Conservation (phyloP, 2,329 filamentous ascomycete species). For the Pestalotiopsis sp. region DNA sequence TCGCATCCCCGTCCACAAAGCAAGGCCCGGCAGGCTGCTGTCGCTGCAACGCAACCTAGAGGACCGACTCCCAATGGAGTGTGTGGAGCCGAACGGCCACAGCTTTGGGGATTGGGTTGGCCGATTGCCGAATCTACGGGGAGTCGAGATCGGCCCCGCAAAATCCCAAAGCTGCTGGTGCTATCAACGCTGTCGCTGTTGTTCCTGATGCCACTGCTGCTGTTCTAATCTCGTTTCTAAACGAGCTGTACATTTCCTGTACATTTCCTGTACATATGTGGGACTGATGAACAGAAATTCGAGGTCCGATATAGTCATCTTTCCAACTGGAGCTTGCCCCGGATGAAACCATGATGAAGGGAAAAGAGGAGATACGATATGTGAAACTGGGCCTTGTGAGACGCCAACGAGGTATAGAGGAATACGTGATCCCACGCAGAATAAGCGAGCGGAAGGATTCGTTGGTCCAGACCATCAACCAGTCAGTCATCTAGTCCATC, state of each 20-base stretch:
- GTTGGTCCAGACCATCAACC: neutral
- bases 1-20: slow-evolving; percentile 2
- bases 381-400: neutral
- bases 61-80: slow-evolving; percentile 25
- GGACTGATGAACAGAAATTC: neutral
- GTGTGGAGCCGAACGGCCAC: slow-evolving; percentile 25
- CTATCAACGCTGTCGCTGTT: neutral
- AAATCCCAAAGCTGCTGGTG: neutral
- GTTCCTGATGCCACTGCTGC: neutral
- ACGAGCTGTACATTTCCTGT: neutral
- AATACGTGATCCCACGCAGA: neutral
- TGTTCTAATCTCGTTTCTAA: neutral
- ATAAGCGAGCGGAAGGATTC: neutral
- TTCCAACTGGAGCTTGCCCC: neutral
- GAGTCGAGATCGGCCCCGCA: slow-evolving; percentile 29
- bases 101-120: slow-evolving; percentile 17
- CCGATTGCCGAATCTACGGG: slow-evolving; percentile 31
- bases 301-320: neutral
- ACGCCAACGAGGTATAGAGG: neutral
- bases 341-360: neutral
- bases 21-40: neutral
- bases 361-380: neutral
- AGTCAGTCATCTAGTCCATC: neutral
- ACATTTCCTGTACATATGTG: neutral
- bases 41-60: slow-evolving; percentile 9